Conservation (phyloP, 2,329 filamentous ascomycete species). For the Alternaria atra region DNA sequence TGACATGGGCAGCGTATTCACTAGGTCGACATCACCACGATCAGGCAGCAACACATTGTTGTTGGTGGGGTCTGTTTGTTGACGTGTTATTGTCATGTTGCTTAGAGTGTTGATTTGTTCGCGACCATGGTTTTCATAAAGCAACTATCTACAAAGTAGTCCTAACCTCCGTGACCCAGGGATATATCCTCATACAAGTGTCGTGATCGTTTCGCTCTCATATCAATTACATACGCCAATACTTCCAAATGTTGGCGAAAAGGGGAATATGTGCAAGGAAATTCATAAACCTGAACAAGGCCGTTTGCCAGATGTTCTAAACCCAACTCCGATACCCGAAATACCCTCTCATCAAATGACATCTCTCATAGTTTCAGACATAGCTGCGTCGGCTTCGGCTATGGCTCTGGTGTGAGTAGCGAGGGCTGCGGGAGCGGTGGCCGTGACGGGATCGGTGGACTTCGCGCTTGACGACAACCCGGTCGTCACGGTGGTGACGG, state of each 20-base stretch:
- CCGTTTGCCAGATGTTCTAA: constrained; percentile 5
- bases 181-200: constrained; percentile 12
- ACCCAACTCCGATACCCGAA: constrained; percentile 6
- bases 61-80: constrained; percentile 1
- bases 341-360: neutral
- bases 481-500: constrained; percentile 56
- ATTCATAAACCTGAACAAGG: constrained; percentile 23
- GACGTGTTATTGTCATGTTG: neutral
- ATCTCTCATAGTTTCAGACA: constrained; percentile 29
- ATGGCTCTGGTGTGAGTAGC: constrained; percentile 45
- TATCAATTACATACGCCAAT: neutral
- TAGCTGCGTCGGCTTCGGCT: constrained; percentile 52
- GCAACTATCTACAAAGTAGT: constrained; percentile 9
- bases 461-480: constrained; percentile 63
- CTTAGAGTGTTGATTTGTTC: constrained; percentile 1
- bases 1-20: neutral
- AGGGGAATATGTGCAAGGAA: constrained; percentile 26
- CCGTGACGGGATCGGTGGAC: constrained; percentile 57
- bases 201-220: constrained; percentile 7
- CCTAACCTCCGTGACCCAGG: constrained; percentile 1
- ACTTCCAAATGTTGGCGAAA: constrained; percentile 14
- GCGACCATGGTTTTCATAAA: neutral
- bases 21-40: neutral
- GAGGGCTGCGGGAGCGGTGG: constrained; percentile 51
- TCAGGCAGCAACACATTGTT: neutral